These are phyloP conservation scores for Botrytis hyacinthi DNA, from an alignment of 2,329 filamentous ascomycete genomes.

Conservation along the genomic window DNA sequence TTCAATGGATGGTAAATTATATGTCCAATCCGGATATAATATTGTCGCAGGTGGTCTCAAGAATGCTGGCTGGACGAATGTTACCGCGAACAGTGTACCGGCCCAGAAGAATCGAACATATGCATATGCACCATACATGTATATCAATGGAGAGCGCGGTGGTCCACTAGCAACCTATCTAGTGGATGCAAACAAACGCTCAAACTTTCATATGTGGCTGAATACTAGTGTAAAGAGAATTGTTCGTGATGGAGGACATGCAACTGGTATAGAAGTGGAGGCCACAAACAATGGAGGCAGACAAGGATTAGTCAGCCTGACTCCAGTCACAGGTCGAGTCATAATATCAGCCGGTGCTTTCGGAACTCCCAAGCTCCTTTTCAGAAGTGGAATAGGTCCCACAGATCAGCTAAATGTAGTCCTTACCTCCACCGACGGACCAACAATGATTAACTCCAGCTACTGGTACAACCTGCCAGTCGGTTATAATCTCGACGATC, in stretches of 20 bases:
- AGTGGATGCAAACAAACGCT: slow-evolving; percentile 54
- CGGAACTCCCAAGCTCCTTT: slow-evolving; percentile 57
- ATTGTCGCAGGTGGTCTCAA: slow-evolving; percentile 59
- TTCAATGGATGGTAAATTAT: slow-evolving; percentile 63
- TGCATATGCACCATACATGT: slow-evolving; percentile 66
- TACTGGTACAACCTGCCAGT: slow-evolving; percentile 60
- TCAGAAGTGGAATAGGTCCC: slow-evolving; percentile 63
- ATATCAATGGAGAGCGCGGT: slow-evolving; percentile 61
- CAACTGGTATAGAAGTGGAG: slow-evolving; percentile 68
- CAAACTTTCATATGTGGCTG: slow-evolving; percentile 66
- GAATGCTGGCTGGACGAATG: slow-evolving; percentile 59
- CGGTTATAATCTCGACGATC: slow-evolving; percentile 57
- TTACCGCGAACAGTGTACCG: slow-evolving; percentile 57
- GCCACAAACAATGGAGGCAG: slow-evolving; percentile 52
- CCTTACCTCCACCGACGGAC: slow-evolving; percentile 47
- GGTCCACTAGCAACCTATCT: slow-evolving; percentile 73
- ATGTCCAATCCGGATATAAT: slow-evolving; percentile 65
- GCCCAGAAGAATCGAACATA: slow-evolving; percentile 64
- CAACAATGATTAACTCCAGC: slow-evolving; percentile 49
- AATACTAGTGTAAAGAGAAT: slow-evolving; percentile 66
- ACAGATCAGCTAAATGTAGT: slow-evolving; percentile 48
- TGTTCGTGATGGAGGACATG: slow-evolving; percentile 58
- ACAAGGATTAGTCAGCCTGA: slow-evolving; percentile 59
- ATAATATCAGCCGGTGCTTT: slow-evolving; percentile 68
- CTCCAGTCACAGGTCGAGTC: slow-evolving; percentile 59